phyloP scores from a whole-genome alignment of 2,329 filamentous ascomycete genomes.

The Microdochium paspali region DNA sequence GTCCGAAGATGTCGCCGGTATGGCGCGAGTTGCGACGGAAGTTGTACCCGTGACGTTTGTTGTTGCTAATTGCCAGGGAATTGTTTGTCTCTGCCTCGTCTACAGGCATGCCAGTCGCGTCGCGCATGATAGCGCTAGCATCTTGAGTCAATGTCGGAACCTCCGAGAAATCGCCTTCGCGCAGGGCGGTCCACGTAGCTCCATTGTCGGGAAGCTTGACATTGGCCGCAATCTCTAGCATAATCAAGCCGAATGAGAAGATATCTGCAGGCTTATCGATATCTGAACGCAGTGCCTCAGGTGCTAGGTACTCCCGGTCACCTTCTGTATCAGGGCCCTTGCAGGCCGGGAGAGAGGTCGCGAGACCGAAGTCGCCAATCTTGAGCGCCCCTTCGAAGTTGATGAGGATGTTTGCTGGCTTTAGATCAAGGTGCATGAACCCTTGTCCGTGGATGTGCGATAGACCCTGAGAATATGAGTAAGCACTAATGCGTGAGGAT shows the following conservation, averaged over 20 bases:
- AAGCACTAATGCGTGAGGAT: no score
- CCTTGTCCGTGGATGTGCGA: constrained; percentile 83
- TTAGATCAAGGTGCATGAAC: constrained; percentile 78
- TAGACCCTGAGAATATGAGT: constrained; percentile 62
- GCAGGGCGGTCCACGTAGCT: constrained; percentile 78
- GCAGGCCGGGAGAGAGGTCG: constrained; percentile 67
- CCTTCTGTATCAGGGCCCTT: constrained; percentile 80
- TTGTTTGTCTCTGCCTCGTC: constrained; percentile 22
- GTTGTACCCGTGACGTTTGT: constrained; percentile 12
- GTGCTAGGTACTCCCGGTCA: constrained; percentile 91
- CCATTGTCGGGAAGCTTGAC: constrained; percentile 91
- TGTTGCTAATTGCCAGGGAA: constrained; percentile 2
- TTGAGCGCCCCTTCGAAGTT: constrained; percentile 74
- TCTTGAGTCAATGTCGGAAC: constrained; percentile 80
- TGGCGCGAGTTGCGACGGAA: constrained; percentile 15
- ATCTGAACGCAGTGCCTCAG: constrained; percentile 78
- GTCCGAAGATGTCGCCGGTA: constrained; percentile 33
- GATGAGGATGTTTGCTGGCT: constrained; percentile 77
- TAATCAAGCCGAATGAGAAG: constrained; percentile 88
- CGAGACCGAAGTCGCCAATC: constrained; percentile 80
- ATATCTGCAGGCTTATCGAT: constrained; percentile 90
- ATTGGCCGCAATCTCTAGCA: constrained; percentile 90
- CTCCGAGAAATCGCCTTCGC: constrained; percentile 81
- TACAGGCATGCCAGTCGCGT: constrained; percentile 63
- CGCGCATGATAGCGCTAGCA: constrained; percentile 60